Evolutionary conservation across 805 yeast genomes (phyloP).

Genomic region (Cephaloascus fragrans): DNA sequence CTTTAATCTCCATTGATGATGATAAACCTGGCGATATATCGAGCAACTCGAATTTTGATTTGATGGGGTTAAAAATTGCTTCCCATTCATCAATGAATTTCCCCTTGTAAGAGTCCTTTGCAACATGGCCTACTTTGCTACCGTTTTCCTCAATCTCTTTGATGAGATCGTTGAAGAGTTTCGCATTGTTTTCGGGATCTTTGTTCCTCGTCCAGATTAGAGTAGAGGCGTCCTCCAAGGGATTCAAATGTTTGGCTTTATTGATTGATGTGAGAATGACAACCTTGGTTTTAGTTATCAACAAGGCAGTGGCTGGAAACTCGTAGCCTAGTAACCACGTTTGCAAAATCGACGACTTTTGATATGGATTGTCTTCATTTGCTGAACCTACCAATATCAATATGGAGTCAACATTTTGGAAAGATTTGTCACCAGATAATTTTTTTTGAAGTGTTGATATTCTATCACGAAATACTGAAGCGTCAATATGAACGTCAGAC

Average conservation of each 20-base stretch:
- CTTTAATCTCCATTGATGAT: slow-evolving; percentile 62
- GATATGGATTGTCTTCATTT: slow-evolving; percentile 83
- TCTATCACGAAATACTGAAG: not conserved
- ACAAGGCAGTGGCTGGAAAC: slow-evolving; percentile 83
- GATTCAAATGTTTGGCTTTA: slow-evolving; percentile 71
- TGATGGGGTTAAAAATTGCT: slow-evolving; percentile 20
- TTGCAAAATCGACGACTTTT: slow-evolving; percentile 77
- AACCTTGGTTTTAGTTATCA: slow-evolving; percentile 48
- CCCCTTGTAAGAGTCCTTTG: slow-evolving; percentile 74
- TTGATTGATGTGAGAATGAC: slow-evolving; percentile 71
- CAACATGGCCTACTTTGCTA: slow-evolving; percentile 52
- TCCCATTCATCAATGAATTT: slow-evolving; percentile 80
- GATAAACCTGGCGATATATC: slow-evolving; percentile 50
- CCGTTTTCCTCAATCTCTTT: slow-evolving; percentile 33
- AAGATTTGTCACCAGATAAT: slow-evolving; percentile 13
- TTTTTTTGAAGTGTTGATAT: slow-evolving; percentile 17
- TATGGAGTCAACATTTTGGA: slow-evolving; percentile 37
- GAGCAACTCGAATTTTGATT: slow-evolving; percentile 28
- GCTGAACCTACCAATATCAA: slow-evolving; percentile 75
- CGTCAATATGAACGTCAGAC: not conserved
- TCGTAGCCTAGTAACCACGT: slow-evolving; percentile 93
- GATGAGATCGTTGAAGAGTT: slow-evolving; percentile 50
- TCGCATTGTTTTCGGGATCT: slow-evolving; percentile 67
- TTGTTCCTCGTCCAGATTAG: slow-evolving; percentile 69
- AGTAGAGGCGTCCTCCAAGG: slow-evolving; percentile 38